Percentiles rank a stretch among this genome's conserved stretches.
phyloP scores from a whole-genome alignment of 352 stramenopile genomes.

The Globisporangium abappressorium region DNA sequence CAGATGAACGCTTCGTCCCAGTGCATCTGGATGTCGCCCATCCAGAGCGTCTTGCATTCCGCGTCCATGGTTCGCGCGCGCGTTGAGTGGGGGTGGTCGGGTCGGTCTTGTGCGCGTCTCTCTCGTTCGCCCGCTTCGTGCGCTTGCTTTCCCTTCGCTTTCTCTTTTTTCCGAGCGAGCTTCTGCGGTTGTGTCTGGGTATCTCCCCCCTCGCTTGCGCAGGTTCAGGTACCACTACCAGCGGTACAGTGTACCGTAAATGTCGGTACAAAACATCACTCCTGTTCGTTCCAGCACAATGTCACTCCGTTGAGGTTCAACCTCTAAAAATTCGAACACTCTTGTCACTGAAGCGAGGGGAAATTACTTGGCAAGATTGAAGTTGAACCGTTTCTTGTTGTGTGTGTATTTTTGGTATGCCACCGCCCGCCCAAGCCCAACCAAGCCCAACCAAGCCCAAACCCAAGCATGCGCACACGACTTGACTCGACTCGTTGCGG shows the following conservation, averaged over 20 bases:
- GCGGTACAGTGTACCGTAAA: background rate
- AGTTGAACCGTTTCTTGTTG: background rate
- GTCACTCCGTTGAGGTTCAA: background rate
- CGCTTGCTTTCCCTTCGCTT: constrained; percentile 12
- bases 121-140: constrained; percentile 17
- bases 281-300: background rate
- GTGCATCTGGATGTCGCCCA: constrained; percentile 88
- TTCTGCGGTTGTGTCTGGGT: constrained; percentile 11
- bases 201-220: constrained; percentile 4
- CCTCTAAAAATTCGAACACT: background rate
- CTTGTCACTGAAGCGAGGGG: background rate
- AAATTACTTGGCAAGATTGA: background rate
- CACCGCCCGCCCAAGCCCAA: too few relatives aligned
- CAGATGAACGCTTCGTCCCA: constrained; percentile 89
- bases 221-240: background rate
- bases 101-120: constrained; percentile 3
- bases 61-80: constrained; percentile 24
- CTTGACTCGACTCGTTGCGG: too few relatives aligned
- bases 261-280: background rate
- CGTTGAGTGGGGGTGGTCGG: background rate
- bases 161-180: constrained; percentile 11
- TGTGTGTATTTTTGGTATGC: background rate
- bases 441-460: background rate
- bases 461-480: background rate
- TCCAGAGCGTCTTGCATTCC: constrained; percentile 88